phyloP scores from a whole-genome alignment of 1,139 yeast species.

The Candida sanyaensis region DNA sequence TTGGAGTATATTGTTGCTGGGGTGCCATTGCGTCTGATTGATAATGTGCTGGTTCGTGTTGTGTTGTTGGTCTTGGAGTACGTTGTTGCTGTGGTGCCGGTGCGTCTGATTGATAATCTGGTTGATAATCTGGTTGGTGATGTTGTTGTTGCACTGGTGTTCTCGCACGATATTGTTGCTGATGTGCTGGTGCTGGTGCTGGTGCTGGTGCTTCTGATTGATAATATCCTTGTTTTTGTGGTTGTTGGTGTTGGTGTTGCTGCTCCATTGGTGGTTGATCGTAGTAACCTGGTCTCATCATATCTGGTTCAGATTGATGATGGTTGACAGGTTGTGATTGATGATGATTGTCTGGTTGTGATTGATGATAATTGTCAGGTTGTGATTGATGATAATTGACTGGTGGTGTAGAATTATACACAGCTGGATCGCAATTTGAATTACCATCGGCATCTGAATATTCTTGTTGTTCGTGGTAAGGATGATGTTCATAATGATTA shows the following conservation, averaged over 20 bases:
- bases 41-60: background rate
- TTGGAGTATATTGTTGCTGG: constrained; percentile 5
- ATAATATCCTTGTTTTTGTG: constrained; percentile 1
- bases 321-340: background rate
- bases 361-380: background rate
- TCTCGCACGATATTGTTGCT: constrained; percentile 5
- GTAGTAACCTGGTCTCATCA: background rate
- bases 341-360: background rate
- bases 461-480: too few species aligned
- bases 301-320: background rate
- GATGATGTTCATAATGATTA: background rate
- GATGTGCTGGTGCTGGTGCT: background rate
- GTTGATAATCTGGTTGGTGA: too few species aligned
- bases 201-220: background rate
- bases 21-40: constrained; percentile 1
- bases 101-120: background rate
- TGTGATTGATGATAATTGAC: too few species aligned
- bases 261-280: background rate
- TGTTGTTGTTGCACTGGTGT: constrained; percentile 2
- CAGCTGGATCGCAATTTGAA: background rate
- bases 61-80: background rate
- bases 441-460: too few species aligned
- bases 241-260: background rate
- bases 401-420: background rate
- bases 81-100: too few species aligned